Conservation (phyloP, 345 rosid species). For the Chamaenerion angustifolium region DNA sequence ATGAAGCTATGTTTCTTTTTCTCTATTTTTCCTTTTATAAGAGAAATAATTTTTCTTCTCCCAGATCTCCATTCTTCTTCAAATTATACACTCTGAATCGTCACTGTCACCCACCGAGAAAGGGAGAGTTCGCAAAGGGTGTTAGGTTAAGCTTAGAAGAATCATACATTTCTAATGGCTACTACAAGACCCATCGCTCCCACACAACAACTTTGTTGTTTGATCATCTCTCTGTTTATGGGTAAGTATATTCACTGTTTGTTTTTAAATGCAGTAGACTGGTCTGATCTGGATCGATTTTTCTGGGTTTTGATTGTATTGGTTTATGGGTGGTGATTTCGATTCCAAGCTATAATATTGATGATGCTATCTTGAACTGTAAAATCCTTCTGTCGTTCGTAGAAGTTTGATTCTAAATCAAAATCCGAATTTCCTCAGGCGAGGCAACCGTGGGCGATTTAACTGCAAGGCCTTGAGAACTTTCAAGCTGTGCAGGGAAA, state of each 20-base stretch:
- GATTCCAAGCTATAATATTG: no score
- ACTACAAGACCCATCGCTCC: constrained; percentile 35
- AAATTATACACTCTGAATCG: constrained; percentile 1
- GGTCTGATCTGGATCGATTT: no score
- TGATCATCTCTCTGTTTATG: no score
- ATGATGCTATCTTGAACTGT: no score
- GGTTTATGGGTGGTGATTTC: no score
- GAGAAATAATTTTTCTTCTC: not conserved
- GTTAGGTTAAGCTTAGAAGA: not conserved
- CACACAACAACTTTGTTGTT: constrained; percentile 18
- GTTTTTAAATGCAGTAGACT: no score
- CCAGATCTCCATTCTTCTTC: not conserved
- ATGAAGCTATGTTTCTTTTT: constrained; percentile 19
- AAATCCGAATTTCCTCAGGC: constrained; percentile 14
- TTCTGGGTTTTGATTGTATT: no score
- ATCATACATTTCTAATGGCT: constrained; percentile 26
- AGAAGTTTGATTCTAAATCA: not conserved
- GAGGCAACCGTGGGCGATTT: constrained; percentile 34
- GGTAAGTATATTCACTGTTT: no score
- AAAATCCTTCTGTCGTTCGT: no score
- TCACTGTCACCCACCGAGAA: not conserved
- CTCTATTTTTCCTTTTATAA: constrained; percentile 19
- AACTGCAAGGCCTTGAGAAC: constrained; percentile 73
- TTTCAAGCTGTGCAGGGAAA: constrained; percentile 34
- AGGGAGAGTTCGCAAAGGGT: constrained; percentile 2